Evolutionary conservation across 768 basidiomycete genomes (phyloP).

Genomic region (Mycena vitilis): DNA sequence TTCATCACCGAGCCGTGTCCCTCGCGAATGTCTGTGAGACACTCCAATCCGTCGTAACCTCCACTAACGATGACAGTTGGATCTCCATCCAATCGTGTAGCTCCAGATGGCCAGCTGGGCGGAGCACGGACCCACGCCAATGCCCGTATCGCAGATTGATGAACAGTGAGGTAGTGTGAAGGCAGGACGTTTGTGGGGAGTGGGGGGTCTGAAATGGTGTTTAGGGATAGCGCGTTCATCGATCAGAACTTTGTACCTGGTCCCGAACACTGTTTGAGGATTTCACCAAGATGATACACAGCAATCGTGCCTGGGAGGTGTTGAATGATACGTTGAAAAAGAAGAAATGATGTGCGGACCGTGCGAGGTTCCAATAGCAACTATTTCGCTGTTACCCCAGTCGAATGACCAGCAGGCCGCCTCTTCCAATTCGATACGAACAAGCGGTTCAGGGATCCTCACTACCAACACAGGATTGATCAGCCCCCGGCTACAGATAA

Average conservation of each 20-base stretch:
- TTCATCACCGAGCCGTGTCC: constrained; percentile 75
- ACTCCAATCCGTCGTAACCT: constrained; percentile 84
- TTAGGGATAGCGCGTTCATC: not conserved
- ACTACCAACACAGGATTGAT: constrained; percentile 55
- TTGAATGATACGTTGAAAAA: too few species aligned
- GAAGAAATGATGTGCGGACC: constrained; percentile 57
- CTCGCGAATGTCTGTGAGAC: constrained; percentile 83
- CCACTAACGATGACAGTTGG: constrained; percentile 82
- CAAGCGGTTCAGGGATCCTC: constrained; percentile 67
- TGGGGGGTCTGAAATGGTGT: constrained; percentile 37
- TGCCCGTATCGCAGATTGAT: constrained; percentile 84
- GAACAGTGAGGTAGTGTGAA: constrained; percentile 76
- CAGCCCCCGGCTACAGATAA: not conserved
- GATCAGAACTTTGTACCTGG: constrained; percentile 43
- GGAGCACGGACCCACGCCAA: constrained; percentile 82
- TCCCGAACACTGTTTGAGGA: constrained; percentile 48
- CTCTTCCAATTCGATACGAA: constrained; percentile 82
- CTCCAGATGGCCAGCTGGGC: constrained; percentile 60
- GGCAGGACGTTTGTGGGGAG: constrained; percentile 64
- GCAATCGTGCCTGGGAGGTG: constrained; percentile 60
- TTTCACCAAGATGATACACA: constrained; percentile 64
- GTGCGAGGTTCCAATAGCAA: constrained; percentile 88
- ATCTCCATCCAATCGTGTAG: constrained; percentile 59
- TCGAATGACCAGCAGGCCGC: constrained; percentile 85
- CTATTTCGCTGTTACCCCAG: constrained; percentile 87